phyloP scores from a whole-genome alignment of 2,329 filamentous ascomycete genomes.

The Paradendryphiella salina region DNA sequence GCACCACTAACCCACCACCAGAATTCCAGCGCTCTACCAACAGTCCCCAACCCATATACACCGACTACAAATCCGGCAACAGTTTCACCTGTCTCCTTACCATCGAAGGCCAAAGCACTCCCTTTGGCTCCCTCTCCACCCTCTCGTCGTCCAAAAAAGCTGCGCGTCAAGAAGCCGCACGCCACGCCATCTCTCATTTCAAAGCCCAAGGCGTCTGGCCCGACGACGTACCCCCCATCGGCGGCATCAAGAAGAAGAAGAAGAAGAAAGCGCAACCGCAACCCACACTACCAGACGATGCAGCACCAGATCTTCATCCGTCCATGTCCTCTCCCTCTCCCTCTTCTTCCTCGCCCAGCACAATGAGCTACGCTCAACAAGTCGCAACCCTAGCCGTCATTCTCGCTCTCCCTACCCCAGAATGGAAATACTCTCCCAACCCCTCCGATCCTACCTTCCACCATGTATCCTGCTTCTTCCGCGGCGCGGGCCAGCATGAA shows the following conservation, averaged over 20 bases:
- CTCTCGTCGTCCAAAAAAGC: conserved; percentile 48
- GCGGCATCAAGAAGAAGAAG: conserved; percentile 43
- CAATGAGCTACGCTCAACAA: conserved; percentile 14
- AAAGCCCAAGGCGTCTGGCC: conserved; percentile 43
- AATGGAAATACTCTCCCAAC: conserved; percentile 20
- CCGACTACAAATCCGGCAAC: conserved; percentile 41
- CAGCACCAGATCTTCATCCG: neutral
- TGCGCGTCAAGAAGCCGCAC: conserved; percentile 49
- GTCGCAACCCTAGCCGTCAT: conserved; percentile 24
- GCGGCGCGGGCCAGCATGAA: conserved; percentile 20
- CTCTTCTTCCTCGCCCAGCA: neutral
- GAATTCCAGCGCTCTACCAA: conserved; percentile 39
- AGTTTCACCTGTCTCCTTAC: conserved; percentile 39
- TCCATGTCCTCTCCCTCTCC: neutral
- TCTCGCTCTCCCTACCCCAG: conserved; percentile 30
- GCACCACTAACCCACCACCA: conserved; percentile 12
- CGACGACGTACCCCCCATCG: conserved; percentile 16
- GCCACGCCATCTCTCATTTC: conserved; percentile 49
- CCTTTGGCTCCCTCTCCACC: conserved; percentile 44
- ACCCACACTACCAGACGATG: neutral
- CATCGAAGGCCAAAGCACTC: conserved; percentile 24
- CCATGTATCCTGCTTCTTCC: conserved; percentile 45
- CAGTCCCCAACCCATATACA: conserved; percentile 42
- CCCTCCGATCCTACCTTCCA: conserved; percentile 34
- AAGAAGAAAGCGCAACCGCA: conserved; percentile 24